phyloP scores from a whole-genome alignment of 2,329 filamentous ascomycete genomes.

The Ceratocystis colombiana region DNA sequence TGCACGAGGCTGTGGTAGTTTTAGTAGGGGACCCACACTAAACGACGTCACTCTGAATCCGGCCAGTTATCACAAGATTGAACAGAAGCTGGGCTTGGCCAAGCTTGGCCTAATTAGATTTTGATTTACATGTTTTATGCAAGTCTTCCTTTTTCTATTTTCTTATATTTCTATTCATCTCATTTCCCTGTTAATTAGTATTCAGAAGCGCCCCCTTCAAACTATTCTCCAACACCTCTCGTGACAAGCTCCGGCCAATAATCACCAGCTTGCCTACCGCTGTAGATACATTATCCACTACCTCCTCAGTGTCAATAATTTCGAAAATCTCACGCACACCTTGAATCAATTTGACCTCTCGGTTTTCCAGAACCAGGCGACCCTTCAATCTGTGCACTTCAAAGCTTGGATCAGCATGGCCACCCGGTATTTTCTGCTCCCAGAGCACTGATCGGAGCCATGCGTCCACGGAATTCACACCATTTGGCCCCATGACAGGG shows the following conservation, averaged over 20 bases:
- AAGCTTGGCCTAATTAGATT: not conserved
- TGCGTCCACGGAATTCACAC: slow-evolving; percentile 57
- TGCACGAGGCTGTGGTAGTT: not conserved
- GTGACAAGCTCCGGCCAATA: slow-evolving; percentile 48
- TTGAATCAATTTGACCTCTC: slow-evolving; percentile 67
- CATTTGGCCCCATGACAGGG: slow-evolving; percentile 45
- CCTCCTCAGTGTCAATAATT: slow-evolving; percentile 54
- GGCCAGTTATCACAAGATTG: not conserved
- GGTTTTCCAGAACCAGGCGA: slow-evolving; percentile 55
- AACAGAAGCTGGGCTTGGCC: not conserved
- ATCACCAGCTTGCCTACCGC: slow-evolving; percentile 50
- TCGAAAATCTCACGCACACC: slow-evolving; percentile 92
- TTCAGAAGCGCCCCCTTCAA: slow-evolving; percentile 28
- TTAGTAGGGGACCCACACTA: not conserved
- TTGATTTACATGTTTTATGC: not conserved
- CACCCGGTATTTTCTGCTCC: slow-evolving; percentile 55
- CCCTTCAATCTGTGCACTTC: slow-evolving; percentile 88
- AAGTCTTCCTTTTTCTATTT: slow-evolving; percentile 28
- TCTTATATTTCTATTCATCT: not conserved
- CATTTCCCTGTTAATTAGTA: not conserved
- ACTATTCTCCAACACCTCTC: slow-evolving; percentile 44
- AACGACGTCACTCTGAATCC: slow-evolving; percentile 10
- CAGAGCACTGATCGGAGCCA: slow-evolving; percentile 81
- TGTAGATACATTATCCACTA: slow-evolving; percentile 27
- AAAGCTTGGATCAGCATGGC: slow-evolving; percentile 39